These are phyloP conservation scores for Aristolochia fimbriata DNA, from an alignment of 164 flowering plant genomes.

Conservation along the genomic window DNA sequence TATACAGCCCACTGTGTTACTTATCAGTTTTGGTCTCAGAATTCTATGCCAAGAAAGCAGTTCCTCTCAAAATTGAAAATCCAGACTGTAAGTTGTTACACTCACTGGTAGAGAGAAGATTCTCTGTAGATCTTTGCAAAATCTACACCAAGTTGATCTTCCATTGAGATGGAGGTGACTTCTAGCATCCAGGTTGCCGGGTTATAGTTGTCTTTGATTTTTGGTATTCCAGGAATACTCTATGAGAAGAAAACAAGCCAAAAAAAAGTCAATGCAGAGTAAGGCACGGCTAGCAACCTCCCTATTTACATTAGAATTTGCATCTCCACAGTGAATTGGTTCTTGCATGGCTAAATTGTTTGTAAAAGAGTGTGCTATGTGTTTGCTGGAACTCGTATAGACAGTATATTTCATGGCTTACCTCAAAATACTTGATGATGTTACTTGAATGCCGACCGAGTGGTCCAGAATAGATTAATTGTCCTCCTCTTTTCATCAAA, in stretches of 20 bases:
- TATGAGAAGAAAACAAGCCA: slow-evolving; percentile 8
- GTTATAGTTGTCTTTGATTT: slow-evolving; percentile 50
- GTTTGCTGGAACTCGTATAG: no score
- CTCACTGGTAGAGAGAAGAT: slow-evolving; percentile 47
- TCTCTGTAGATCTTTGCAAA: slow-evolving; percentile 42
- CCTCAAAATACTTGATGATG: slow-evolving; percentile 62
- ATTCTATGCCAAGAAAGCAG: no score
- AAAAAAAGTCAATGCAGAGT: background rate
- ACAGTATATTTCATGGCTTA: slow-evolving; percentile 2
- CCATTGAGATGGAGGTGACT: slow-evolving; percentile 52
- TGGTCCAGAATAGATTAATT: slow-evolving; percentile 48
- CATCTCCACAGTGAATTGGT: no score
- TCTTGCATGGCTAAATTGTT: no score
- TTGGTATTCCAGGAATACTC: slow-evolving; percentile 57
- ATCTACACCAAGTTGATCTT: slow-evolving; percentile 51
- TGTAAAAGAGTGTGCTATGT: no score
- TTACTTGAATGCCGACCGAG: slow-evolving; percentile 44
- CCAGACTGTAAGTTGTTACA: background rate
- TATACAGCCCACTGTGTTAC: no score
- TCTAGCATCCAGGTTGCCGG: slow-evolving; percentile 91
- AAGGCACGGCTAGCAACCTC: no score
- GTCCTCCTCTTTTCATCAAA: slow-evolving; percentile 53
- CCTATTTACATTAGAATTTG: no score
- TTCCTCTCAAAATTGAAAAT: no score
- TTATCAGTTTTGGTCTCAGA: no score